phyloP scores from a whole-genome alignment of 768 basidiomycete species.

The Mycena capillaripes region DNA sequence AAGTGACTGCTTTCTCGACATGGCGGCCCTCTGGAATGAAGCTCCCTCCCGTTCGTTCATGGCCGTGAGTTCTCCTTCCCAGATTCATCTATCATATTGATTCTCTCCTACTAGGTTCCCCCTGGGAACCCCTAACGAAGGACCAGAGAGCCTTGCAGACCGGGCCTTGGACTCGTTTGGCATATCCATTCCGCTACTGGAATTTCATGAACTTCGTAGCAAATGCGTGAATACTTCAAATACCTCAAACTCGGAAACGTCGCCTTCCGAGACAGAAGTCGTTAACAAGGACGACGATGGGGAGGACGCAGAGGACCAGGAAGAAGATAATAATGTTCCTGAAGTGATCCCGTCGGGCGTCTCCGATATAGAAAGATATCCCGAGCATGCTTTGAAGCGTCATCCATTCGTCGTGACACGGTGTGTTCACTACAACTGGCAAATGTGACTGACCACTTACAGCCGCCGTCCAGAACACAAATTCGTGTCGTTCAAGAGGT shows the following conservation, averaged over 20 bases:
- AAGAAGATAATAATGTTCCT: slow-evolving; percentile 1
- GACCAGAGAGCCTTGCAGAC: slow-evolving; percentile 10
- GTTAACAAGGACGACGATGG: not conserved
- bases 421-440: slow-evolving; percentile 36
- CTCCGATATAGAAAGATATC: slow-evolving; percentile 16
- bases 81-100: too few species aligned
- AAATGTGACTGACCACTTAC: too few species aligned
- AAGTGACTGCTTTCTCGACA: slow-evolving; percentile 29
- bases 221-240: not conserved
- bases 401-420: too few species aligned
- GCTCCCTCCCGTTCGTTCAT: slow-evolving; percentile 1
- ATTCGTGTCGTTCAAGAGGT: slow-evolving; percentile 50
- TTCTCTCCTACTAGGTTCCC: too few species aligned
- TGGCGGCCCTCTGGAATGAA: too few species aligned
- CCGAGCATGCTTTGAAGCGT: slow-evolving; percentile 37
- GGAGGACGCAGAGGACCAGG: not conserved
- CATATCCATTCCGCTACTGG: slow-evolving; percentile 26
- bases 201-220: slow-evolving; percentile 29
- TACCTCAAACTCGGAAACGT: not conserved
- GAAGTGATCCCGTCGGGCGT: not conserved
- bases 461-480: slow-evolving; percentile 46
- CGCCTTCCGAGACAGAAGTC: not conserved
- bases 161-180: slow-evolving; percentile 29
- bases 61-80: too few species aligned
- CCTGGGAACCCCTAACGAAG: too few species aligned